Conservation (phyloP, 2,329 filamentous ascomycete genomes). For the Graphilbum sp. region DNA sequence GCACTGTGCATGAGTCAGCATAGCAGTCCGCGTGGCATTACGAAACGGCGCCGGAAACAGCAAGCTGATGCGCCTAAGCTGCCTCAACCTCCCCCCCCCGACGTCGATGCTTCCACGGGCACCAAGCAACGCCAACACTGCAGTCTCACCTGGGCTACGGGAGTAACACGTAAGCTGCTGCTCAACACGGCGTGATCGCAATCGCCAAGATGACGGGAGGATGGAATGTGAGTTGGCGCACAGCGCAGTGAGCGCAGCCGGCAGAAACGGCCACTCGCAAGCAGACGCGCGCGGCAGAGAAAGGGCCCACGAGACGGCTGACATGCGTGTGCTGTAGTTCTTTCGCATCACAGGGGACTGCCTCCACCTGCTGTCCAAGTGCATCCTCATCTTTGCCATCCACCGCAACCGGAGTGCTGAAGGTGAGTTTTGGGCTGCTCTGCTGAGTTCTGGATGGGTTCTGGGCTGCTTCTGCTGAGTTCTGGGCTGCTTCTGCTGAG, state of each 20-base stretch:
- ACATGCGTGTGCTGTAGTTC: conserved; percentile 21
- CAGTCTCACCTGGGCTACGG: too few relatives aligned
- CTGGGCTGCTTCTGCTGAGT: too few relatives aligned
- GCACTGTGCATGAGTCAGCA: too few relatives aligned
- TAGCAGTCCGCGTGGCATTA: too few relatives aligned
- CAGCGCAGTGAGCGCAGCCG: too few relatives aligned
- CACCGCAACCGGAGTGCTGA: conserved; percentile 78
- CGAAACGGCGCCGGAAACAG: not conserved
- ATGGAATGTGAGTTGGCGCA: conserved; percentile 1
- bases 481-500: too few relatives aligned
- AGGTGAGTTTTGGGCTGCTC: conserved; percentile 31
- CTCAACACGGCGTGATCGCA: too few relatives aligned
- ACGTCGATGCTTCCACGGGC: not conserved
- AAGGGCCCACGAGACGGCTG: not conserved
- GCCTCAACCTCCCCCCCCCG: not conserved
- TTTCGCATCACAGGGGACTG: conserved; percentile 72
- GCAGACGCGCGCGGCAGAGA: too few relatives aligned
- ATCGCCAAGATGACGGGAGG: not conserved
- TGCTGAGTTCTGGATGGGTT: too few relatives aligned
- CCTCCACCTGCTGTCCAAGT: conserved; percentile 73
- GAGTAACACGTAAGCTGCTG: too few relatives aligned
- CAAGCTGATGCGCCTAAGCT: not conserved
- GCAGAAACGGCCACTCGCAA: too few relatives aligned
- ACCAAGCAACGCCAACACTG: not conserved
- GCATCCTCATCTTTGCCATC: conserved; percentile 80